Evolutionary conservation across 192 early-diverging fungal species (phyloP), one percentile per base, ranked within the genome.

Genomic region (Backusella mclennaniae): DNA sequence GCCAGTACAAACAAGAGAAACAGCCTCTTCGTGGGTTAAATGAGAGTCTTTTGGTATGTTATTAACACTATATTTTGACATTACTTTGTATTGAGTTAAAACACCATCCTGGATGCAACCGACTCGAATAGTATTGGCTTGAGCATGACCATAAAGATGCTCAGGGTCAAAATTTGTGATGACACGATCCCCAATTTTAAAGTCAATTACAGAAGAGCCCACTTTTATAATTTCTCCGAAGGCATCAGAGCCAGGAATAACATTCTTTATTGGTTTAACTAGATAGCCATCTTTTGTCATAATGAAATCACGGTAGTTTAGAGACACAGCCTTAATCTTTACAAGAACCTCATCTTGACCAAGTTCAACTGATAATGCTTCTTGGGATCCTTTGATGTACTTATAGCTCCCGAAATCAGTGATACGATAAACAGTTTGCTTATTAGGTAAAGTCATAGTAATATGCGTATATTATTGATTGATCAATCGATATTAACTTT

Each of bases 231-330:
- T 53, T 4, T 35, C 66, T 49, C 76, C 76, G 23, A 52, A 46
- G 26, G 41, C 71, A 36, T 78, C 71, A 21, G 77, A 78, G 26
- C 76, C 71, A 7, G 76, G 76, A 6, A 77, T 70, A 23, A 49
- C 26, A 39, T 59, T 44, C 38, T 56, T 36, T 31, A 38, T 70
- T 33, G 71, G 36, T 4, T 33, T 33, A 53, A 38, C 21, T 0
- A 52, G 70, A 33, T 77, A 77, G 1, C 6, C n/a, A 29, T 52
- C 76, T 2, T 56, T 17, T 1, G 33, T 29, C 8, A 77, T 67
- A 0, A 56, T 39, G 4, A 71, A 33, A 29, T 77, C 76, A 23
- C 76, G 68, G 35, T 77, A 53, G n/a, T 53, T 53, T 6, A 53
- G n/a, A 6, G 52, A 19, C 15, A 53, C 52, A 1, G 52, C 52